Evolutionary conservation across 305 asterid genomes (phyloP), one percentile per base, ranked within the genome.

Genomic region (Fraxinus latifolia): DNA sequence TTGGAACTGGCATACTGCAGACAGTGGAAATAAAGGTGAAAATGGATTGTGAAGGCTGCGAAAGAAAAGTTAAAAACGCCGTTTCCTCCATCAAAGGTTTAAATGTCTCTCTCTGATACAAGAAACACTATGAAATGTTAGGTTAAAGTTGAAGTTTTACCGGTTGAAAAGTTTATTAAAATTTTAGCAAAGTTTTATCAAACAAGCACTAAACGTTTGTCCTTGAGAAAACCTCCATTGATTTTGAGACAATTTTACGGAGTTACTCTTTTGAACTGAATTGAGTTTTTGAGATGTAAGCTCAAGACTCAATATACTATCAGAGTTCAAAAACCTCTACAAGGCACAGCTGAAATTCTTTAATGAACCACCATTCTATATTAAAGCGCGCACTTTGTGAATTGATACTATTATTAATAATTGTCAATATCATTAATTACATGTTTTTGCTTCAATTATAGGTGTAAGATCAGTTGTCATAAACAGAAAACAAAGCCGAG

Each of bases 31-130:
- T 92, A 37, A 92, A 82, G 84, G 97, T 92, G 80, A 91, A 92
- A 88, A 88, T 92, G 97, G 97, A 92, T 60, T 92, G 97, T 74
- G 93, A 92, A 68, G 97, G 95, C 70, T 92, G 97, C 77, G 97
- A 90, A 85, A 89, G 95, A 76, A 89, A 53, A 83, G 93, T 92
- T 62, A 86, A 74, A 44, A 77, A 92, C 17, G 90, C 95, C 3
- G 93, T 90, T 80, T 77, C 92, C 73, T 82, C 89, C 80, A 89
- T 92, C 33, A 92, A 80, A 91, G 97, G 97, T 92, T 7, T 65
- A 17, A 31, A 6, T 2, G 29, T 7, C 47, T 9, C 70, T 14
- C 44, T 27, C 31, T 33, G 3, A 8, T 21, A 2, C 7, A 47
- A 14, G 14, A 47, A 42, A 15, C 7, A 2, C 0, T 0, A 42